phyloP scores from a whole-genome alignment of 2,329 filamentous ascomycete species.

The Akanthomyces uredinophilus region DNA sequence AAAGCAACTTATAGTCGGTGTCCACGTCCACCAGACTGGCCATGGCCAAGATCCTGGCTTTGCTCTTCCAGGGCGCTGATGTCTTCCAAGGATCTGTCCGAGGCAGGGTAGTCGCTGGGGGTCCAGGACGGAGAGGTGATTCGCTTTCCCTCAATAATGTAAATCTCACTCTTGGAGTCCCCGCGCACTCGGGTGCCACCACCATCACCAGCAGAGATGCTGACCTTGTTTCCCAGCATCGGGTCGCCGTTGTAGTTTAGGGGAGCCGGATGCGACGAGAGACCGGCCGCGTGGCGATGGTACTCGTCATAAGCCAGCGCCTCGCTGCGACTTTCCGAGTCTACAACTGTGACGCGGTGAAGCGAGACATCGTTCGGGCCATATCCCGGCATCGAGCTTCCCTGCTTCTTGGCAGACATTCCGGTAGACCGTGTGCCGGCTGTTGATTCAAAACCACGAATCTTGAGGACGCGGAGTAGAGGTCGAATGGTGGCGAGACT shows the following conservation, averaged over 20 bases:
- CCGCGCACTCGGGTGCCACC: constrained; percentile 11
- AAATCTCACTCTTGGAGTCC: constrained; percentile 31
- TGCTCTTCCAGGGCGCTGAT: constrained; percentile 29
- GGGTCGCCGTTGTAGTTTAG: constrained; percentile 9
- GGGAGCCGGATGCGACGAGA: constrained; percentile 1
- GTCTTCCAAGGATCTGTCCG: constrained; percentile 24
- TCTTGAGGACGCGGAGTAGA: constrained; percentile 43
- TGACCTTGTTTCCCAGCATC: constrained; percentile 4
- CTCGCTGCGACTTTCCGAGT: constrained; percentile 18
- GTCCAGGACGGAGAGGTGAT: constrained; percentile 21
- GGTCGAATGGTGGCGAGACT: constrained; percentile 51
- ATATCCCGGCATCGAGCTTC: constrained; percentile 27
- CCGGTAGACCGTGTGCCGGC: constrained; percentile 29
- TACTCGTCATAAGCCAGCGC: constrained; percentile 19
- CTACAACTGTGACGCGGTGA: constrained; percentile 22
- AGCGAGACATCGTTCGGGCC: constrained; percentile 35
- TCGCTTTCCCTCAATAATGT: constrained; percentile 30
- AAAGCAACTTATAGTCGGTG: neutral
- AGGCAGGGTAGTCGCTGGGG: constrained; percentile 17
- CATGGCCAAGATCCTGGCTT: constrained; percentile 23
- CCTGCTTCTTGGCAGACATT: constrained; percentile 25
- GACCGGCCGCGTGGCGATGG: constrained; percentile 7
- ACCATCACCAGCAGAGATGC: neutral
- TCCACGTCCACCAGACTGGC: neutral
- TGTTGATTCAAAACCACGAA: constrained; percentile 43